Evolutionary conservation across 257 asterid genomes (phyloP).

Genomic region (Solanum peruvianum): DNA sequence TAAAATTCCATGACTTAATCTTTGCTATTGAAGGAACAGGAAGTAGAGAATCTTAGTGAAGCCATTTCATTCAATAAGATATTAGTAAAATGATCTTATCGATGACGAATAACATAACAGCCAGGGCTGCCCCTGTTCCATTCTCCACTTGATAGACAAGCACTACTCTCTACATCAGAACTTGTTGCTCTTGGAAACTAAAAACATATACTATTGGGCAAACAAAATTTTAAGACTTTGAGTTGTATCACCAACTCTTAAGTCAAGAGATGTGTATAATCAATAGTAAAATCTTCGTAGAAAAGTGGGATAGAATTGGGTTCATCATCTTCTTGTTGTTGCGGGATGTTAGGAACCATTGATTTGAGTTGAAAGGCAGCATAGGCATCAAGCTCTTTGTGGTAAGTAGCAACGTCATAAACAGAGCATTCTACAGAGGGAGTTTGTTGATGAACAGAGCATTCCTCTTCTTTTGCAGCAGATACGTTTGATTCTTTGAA

Average conservation of each 20-base stretch:
- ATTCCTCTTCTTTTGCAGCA: no score
- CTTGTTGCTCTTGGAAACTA: neutral
- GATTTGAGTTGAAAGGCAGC: neutral
- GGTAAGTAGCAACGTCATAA: neutral
- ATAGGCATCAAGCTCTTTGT: neutral
- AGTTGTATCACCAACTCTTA: no score
- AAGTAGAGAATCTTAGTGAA: neutral
- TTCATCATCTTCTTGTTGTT: neutral
- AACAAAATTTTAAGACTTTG: no score
- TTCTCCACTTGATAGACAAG: neutral
- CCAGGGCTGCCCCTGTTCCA: neutral
- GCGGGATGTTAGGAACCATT: no score
- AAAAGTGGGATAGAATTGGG: no score
- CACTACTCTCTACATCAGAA: neutral
- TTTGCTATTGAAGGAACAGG: neutral
- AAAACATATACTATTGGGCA: neutral
- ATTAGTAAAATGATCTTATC: neutral
- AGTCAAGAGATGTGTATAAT: no score
- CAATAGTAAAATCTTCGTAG: no score
- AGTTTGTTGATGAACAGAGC: no score
- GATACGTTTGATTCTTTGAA: no score
- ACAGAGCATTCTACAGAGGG: no score
- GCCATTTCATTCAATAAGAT: neutral
- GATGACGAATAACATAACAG: neutral
- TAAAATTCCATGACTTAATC: neutral